These are phyloP conservation scores for Jackrogersella multiformis DNA, from an alignment of 495 filamentous ascomycete genomes.

Conservation along the genomic window DNA sequence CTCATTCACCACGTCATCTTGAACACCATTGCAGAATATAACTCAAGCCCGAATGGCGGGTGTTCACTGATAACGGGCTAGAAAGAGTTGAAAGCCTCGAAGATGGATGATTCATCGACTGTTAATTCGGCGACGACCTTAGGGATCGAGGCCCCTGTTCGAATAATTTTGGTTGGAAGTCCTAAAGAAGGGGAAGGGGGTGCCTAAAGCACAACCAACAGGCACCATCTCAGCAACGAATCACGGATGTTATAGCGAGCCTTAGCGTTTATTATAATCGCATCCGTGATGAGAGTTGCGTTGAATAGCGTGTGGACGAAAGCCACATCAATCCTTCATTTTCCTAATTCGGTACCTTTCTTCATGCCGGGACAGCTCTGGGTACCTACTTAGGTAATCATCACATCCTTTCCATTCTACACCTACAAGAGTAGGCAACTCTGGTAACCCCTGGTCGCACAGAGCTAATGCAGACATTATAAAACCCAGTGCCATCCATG, in stretches of 20 bases:
- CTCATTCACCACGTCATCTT: conserved; percentile 3
- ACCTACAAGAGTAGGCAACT: not conserved
- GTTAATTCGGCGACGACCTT: not conserved
- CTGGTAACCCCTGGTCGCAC: not conserved
- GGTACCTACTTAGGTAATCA: not conserved
- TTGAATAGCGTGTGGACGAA: not conserved
- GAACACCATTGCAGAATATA: not conserved
- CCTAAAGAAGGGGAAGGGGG: not conserved
- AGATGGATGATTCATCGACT: not conserved
- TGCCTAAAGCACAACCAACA: not conserved
- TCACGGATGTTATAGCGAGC: not conserved
- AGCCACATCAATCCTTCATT: not conserved
- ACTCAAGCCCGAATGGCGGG: not conserved
- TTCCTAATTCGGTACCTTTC: not conserved
- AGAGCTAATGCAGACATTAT: not conserved
- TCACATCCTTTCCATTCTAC: not conserved
- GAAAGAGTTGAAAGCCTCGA: not conserved
- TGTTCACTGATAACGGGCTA: not conserved
- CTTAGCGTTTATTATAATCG: not conserved
- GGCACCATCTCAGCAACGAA: not conserved
- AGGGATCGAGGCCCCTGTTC: not conserved
- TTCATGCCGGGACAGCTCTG: not conserved
- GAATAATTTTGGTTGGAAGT: not conserved
- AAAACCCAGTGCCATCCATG: not conserved
- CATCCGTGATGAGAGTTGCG: not conserved